Base-by-base conservation (phyloP, 768 basidiomycete genomes). In the Lactifluus rugatus region DNA sequence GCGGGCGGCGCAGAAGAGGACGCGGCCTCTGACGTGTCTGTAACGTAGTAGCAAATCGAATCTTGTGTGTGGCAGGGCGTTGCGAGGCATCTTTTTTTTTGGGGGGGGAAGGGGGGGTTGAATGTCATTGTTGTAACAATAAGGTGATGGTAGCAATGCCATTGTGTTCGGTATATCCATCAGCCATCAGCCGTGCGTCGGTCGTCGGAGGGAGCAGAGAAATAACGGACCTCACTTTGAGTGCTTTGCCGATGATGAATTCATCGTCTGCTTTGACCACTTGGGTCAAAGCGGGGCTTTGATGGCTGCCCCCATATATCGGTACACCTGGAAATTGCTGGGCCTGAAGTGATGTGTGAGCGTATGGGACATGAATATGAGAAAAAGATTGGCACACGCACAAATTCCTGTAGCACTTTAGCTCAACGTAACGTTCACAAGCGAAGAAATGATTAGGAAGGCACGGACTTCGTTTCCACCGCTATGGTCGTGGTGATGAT, bases 31-130 rank as follows among this genome's bases (percentile, higher is more conserved):
- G 77, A 73, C 26, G 49, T 41, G 59, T 66, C 62, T 21, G 75
- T 90, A 54, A 84, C 79, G 69, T 87, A 79, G 75, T 84, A 98
- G 75, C 89, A 96, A 65, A 95, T 94, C 16, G 94, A 96, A 72
- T 97, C 95, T 68, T 89, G 89, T 3, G 95, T 98, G 70, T 97
- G 95, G 72, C 93, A 94, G 1, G 93, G 90, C 1, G 90, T 93
- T 25, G 89, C 85, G 23, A 93, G 73, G 70, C 87, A 90, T 69
- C 89, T 89, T 31, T 31, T 31, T 31, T 31, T 31, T 31, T 31
- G 5, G 37, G 37, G 37, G 14, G 13, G 4, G 16, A 16, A 39
- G n/a, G n/a, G n/a, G n/a, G n/a, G n/a, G n/a, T n/a, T n/a, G n/a
- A n/a, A n/a, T n/a, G n/a, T n/a, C n/a, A n/a, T n/a, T n/a, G n/a